phyloP scores from a whole-genome alignment of 305 asterid species.

The Nicotiana rustica region DNA sequence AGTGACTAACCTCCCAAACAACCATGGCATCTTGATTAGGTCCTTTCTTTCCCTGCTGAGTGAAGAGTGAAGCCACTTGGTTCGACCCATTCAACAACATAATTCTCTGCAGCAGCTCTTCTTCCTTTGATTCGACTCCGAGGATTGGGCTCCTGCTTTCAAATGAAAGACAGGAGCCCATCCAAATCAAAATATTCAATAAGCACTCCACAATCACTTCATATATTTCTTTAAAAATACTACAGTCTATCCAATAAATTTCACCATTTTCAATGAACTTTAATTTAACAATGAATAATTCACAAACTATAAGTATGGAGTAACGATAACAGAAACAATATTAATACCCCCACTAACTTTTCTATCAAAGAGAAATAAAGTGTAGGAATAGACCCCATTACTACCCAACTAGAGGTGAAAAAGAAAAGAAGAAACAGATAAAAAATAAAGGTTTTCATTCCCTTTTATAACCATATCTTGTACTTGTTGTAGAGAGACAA shows the following conservation, averaged over 20 bases:
- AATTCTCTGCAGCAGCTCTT: constrained; percentile 35
- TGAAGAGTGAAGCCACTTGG: constrained; percentile 43
- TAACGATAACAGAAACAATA: not conserved
- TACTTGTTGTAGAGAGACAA: too few species aligned
- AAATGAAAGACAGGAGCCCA: constrained; percentile 62
- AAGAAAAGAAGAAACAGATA: too few species aligned
- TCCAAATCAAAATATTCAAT: constrained; percentile 50
- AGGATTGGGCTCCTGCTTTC: constrained; percentile 56
- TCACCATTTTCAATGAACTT: too few species aligned
- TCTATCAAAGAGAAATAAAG: not conserved
- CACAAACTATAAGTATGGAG: not conserved
- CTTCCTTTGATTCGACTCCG: constrained; percentile 34
- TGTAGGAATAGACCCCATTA: not conserved
- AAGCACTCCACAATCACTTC: constrained; percentile 45
- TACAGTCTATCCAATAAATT: not conserved
- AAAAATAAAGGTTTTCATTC: too few species aligned
- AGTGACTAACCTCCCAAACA: constrained; percentile 44
- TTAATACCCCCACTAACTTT: not conserved
- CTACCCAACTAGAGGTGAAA: too few species aligned
- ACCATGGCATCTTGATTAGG: constrained; percentile 48
- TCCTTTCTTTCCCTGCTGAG: constrained; percentile 48
- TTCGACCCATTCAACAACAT: constrained; percentile 45
- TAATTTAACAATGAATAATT: not conserved
- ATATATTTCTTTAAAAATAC: constrained; percentile 29
- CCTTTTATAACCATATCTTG: too few species aligned